Evolutionary conservation across 306 rosid genomes (phyloP).

Genomic region (Malus domestica): DNA sequence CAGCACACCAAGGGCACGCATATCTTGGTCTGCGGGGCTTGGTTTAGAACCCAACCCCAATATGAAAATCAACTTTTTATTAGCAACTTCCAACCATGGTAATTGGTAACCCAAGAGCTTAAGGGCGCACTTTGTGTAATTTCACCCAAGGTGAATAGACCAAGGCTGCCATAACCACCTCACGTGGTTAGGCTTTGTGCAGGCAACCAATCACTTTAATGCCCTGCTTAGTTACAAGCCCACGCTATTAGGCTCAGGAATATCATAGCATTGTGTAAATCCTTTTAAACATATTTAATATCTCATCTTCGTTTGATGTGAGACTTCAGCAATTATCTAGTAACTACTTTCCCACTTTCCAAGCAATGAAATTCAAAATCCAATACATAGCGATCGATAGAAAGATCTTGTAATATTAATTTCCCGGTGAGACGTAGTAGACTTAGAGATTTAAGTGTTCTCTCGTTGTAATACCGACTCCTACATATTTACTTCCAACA

Average conservation of each 20-base stretch:
- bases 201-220: too few species aligned
- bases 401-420: too few species aligned
- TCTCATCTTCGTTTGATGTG: neutral
- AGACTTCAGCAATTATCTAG: neutral
- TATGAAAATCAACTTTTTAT: too few species aligned
- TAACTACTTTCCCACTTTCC: neutral
- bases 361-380: too few species aligned
- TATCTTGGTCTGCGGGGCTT: too few species aligned
- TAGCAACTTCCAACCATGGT: too few species aligned
- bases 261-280: neutral
- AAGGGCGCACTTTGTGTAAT: neutral
- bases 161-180: too few species aligned
- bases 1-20: too few species aligned
- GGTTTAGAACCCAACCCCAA: too few species aligned
- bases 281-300: neutral
- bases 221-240: fast-evolving
- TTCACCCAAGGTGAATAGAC: neutral
- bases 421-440: neutral
- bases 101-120: neutral
- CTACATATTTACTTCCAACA: neutral
- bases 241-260: too few species aligned
- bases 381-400: neutral
- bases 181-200: fast-evolving
- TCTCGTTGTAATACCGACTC: neutral
- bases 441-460: neutral